A percentile compares a stretch with the other conserved stretches of the same genome.
Evolutionary conservation across 1,139 yeast genomes (phyloP).

Genomic region (Yamadazyma diddensiae): DNA sequence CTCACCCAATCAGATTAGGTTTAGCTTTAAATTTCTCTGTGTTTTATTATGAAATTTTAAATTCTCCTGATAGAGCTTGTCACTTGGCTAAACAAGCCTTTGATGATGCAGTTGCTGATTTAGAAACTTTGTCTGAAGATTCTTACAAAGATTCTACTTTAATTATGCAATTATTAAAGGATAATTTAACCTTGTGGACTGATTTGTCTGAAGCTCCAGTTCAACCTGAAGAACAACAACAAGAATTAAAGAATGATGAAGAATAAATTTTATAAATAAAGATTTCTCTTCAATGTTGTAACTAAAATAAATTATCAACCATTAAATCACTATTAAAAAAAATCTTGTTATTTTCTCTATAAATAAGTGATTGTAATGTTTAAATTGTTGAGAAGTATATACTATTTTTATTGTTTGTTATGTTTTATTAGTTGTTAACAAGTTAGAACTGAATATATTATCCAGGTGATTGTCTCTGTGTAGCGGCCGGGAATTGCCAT

Average conservation of each 20-base stretch:
- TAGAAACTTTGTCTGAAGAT: slow-evolving; percentile 96
- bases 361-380: too few relatives aligned
- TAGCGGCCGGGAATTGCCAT: too few relatives aligned
- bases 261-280: slow-evolving; percentile 15
- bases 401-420: slow-evolving; percentile 9
- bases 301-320: too few relatives aligned
- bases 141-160: slow-evolving; percentile 97
- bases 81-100: slow-evolving; percentile 98
- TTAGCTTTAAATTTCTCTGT: slow-evolving; percentile 97
- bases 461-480: slow-evolving; percentile 5
- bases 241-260: slow-evolving; percentile 24
- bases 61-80: slow-evolving; percentile 98
- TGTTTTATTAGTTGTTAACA: slow-evolving; percentile 13
- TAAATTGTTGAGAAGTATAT: too few relatives aligned
- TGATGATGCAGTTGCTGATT: slow-evolving; percentile 98
- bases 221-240: slow-evolving; percentile 51
- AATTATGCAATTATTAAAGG: slow-evolving; percentile 98
- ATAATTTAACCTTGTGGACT: slow-evolving; percentile 98
- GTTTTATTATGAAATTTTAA: slow-evolving; percentile 95
- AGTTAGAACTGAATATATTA: slow-evolving; percentile 12
- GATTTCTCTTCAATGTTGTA: too few relatives aligned
- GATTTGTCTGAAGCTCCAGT: slow-evolving; percentile 90
- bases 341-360: neutral
- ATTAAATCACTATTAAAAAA: too few relatives aligned
- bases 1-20: slow-evolving; percentile 98